Evolutionary conservation across 2,329 filamentous ascomycete genomes (phyloP), one percentile per base, ranked within the genome.

Genomic region (Stemphylium vesicarium): DNA sequence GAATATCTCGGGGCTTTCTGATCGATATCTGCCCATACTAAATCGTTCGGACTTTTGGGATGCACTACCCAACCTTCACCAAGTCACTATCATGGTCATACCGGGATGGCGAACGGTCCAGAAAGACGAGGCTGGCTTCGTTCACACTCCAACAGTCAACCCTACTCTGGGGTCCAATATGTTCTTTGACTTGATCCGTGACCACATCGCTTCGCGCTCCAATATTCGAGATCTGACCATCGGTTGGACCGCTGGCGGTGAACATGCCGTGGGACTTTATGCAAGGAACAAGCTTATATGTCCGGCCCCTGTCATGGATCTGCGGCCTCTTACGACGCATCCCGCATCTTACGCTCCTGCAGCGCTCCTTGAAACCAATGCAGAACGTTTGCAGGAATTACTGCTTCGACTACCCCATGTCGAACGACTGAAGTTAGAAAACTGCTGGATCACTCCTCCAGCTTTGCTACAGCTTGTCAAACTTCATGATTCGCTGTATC

Each of bases 241-340:
- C 52, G 88, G 89, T 54, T 91, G 86, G 83, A 77, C 83, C 5
- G 84, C 83, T 47, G 88, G 88, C 39, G 88, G 88, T 24, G 88
- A 91, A 73, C 82, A 87, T 60, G 86, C 85, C 2, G 76, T 82
- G 15, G 87, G 88, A 20, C 73, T 84, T 2, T 82, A 81, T 60
- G 85, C 86, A 31, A 82, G 88, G 22, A 88, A 88, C 63, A 79
- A 80, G 50, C 80, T 86, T 62, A 71, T 91, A 29, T 75, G 91
- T 15, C 86, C 87, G 0, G 85, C 85, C 8, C 88, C 87, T 1
- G 73, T 87, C 55, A 65, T 80, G 16, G 56, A 72, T 6, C 36
- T 57, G 13, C 51, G 31, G 29, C 32, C 51, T 31, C 50, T 38
- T 37, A 31, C 43, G 18, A 35, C 59, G n/a, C 40, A 46, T 2